Percentiles rank a stretch among this genome's conserved stretches.
Evolutionary conservation across 805 yeast species (phyloP).

Genomic region (Barnettozyma sucrosica): DNA sequence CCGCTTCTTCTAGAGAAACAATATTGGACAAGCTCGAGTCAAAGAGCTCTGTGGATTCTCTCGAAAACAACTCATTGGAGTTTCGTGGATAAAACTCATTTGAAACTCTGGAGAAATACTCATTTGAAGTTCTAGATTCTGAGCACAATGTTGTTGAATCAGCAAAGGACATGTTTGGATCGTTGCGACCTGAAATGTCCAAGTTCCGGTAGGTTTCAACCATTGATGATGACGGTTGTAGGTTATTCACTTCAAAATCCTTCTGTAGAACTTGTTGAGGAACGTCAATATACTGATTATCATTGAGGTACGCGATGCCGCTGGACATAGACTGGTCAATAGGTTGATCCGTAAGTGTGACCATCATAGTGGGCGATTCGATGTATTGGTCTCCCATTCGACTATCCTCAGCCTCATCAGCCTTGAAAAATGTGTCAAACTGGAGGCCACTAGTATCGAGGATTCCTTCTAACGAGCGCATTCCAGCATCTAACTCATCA

Average conservation of each 20-base stretch:
- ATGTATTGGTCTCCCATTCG: neutral
- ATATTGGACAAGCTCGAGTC: conserved; percentile 3
- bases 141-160: conserved; percentile 22
- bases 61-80: conserved; percentile 6
- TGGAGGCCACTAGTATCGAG: neutral
- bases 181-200: conserved; percentile 7
- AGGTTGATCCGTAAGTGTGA: neutral
- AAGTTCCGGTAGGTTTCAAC: conserved; percentile 11
- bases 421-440: neutral
- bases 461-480: neutral
- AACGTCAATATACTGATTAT: conserved; percentile 7
- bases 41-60: conserved; percentile 13
- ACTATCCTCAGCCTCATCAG: neutral
- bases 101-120: conserved; percentile 29
- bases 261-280: neutral
- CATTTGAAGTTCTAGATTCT: conserved; percentile 27
- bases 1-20: conserved; percentile 8
- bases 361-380: neutral
- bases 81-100: conserved; percentile 41
- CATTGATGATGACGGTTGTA: neutral
- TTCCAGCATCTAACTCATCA: neutral
- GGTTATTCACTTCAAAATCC: neutral
- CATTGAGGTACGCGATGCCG: conserved; percentile 1
- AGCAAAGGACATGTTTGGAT: conserved; percentile 11
- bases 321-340: neutral